Base-by-base conservation (phyloP, 2,329 filamentous ascomycete genomes). In the Fusarium avenaceum region DNA sequence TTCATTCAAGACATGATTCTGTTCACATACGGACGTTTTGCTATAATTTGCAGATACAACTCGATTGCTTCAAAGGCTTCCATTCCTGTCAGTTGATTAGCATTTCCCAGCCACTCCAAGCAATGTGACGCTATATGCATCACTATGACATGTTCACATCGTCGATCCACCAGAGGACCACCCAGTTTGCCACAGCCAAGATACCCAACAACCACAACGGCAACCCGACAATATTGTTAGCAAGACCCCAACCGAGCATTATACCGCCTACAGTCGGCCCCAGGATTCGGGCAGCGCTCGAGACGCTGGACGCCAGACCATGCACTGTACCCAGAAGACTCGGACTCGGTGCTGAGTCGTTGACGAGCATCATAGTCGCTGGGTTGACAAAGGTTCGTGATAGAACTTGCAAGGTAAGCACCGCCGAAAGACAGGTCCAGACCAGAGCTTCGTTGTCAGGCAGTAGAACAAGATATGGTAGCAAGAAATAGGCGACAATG, bases 371-470 rank as follows among this genome's bases (percentile, higher is more conserved):
- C 35, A 87, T 86, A 72, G 84, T 86, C 5, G 85, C 85, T 1
- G 86, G 86, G 10, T 87, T 77, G 0, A 85, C 85, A 71, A 94
- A 93, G 0, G 92, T 95, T 28, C 92, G 84, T 0, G 89, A 91
- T 6, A 90, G 82, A 17, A 93, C 91, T 74, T 94, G 92, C 10
- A 93, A 76, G 17, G 87, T 82, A 3, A 92, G 81, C 3, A 92
- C 88, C 3, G 86, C 32, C 10, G 48, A 53, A 0, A 57, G 30
- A 44, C 55, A 45, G 6, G 48, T 45, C 55, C 55, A 57, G 1
- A 57, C 30, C 6, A 57, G 2, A 38, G 39, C 55, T 4, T 35
- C 39, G 11, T 61, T 50, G 14, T 61, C 59, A 3, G 60, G 57
- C 8, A 73, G 76, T 15, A 92, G 79, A 0, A 89, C 84, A 15